Conservation (phyloP, 176 grass and related monocot species). For the Stipa capillata region DNA sequence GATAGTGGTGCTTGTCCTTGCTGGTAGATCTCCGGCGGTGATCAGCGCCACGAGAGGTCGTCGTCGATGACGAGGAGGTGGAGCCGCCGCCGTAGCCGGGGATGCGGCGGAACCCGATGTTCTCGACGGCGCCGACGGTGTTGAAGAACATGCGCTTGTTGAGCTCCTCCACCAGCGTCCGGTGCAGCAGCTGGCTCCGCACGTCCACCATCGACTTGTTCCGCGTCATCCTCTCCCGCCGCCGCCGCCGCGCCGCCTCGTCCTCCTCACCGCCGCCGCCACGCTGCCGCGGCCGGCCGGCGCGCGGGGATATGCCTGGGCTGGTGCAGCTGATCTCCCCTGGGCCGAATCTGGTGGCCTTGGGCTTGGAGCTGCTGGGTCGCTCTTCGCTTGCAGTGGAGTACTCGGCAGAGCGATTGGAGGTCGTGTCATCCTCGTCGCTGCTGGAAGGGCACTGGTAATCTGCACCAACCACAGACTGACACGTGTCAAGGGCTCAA, state of each 20-base stretch:
- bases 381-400: slow-evolving; percentile 8
- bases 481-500: not conserved
- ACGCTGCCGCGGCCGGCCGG: slow-evolving; percentile 21
- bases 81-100: slow-evolving; percentile 11
- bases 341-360: slow-evolving; percentile 29
- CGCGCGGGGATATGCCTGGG: slow-evolving; percentile 5
- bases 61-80: not conserved
- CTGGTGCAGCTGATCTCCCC: not conserved
- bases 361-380: not conserved
- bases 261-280: not conserved
- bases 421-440: slow-evolving; percentile 69
- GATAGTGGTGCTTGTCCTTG: not conserved
- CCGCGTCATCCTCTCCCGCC: slow-evolving; percentile 1
- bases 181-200: slow-evolving; percentile 74
- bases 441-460: not conserved
- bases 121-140: slow-evolving; percentile 76
- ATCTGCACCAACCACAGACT: not conserved
- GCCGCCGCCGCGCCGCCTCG: not conserved
- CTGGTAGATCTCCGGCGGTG: not conserved
- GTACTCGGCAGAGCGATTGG: slow-evolving; percentile 43
- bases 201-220: slow-evolving; percentile 88
- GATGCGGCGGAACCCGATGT: slow-evolving; percentile 57
- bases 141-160: slow-evolving; percentile 95
- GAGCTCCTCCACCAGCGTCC: slow-evolving; percentile 73
- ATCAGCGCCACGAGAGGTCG: not conserved